A percentile compares a stretch with the other conserved stretches of the same genome.
phyloP scores from a whole-genome alignment of 768 basidiomycete species.

The Boletus rubropictus region DNA sequence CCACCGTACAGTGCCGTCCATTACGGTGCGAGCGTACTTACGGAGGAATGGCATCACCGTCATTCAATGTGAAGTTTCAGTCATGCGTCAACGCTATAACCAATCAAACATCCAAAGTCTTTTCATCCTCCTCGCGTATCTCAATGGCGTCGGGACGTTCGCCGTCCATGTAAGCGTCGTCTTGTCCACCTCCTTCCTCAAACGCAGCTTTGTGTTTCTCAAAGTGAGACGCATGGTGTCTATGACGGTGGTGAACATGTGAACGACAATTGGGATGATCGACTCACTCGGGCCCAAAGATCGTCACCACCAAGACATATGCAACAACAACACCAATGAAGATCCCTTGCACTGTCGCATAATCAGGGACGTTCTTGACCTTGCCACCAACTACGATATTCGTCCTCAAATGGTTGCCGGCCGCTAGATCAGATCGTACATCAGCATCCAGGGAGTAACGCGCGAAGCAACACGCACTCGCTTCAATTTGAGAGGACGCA shows the following conservation, averaged over 20 bases:
- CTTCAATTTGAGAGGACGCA: slow-evolving; percentile 55
- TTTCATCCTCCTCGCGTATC: slow-evolving; percentile 19
- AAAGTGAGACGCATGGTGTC: slow-evolving; percentile 74
- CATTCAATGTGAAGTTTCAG: no score
- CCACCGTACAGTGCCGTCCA: no score
- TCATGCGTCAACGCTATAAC: no score
- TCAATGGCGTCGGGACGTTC: background rate
- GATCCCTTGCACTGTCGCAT: slow-evolving; percentile 82
- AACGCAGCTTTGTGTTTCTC: slow-evolving; percentile 78
- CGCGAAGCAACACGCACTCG: slow-evolving; percentile 12
- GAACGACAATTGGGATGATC: background rate
- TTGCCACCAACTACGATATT: slow-evolving; percentile 39
- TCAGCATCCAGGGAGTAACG: background rate
- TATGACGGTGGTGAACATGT: slow-evolving; percentile 20
- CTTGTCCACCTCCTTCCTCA: slow-evolving; percentile 63
- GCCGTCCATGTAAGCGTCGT: slow-evolving; percentile 39
- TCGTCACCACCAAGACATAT: slow-evolving; percentile 67
- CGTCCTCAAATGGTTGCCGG: slow-evolving; percentile 49
- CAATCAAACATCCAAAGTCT: slow-evolving; percentile 13
- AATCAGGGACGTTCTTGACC: slow-evolving; percentile 47
- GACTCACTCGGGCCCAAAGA: slow-evolving; percentile 74
- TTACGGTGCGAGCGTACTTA: no score
- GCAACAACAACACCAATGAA: slow-evolving; percentile 77
- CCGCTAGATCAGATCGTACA: slow-evolving; percentile 36
- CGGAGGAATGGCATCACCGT: no score